Percentiles rank a stretch among this genome's conserved stretches.
Conservation (phyloP, 768 basidiomycete genomes). For the Termitomyces sp. region DNA sequence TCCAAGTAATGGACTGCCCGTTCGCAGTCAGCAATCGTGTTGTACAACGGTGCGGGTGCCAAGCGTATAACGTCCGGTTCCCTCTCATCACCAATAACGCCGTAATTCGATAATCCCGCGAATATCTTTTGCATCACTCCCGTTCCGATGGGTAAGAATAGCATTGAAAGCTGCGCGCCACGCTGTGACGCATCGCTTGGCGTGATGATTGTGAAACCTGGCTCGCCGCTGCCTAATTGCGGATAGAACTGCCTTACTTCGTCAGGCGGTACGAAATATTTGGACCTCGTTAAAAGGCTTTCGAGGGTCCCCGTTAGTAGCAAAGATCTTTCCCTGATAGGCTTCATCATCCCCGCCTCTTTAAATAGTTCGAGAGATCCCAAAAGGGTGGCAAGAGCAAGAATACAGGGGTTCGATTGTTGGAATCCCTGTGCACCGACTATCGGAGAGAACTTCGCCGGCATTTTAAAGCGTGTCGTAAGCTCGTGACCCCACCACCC, state of each 20-base stretch:
- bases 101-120: constrained; percentile 51
- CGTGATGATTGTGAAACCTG: constrained; percentile 89
- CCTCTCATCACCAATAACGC: constrained; percentile 91
- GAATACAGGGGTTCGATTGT: constrained; percentile 88
- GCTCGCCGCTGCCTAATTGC: constrained; percentile 19
- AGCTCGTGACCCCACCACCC: constrained; percentile 99
- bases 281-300: constrained; percentile 50
- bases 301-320: constrained; percentile 72
- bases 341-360: constrained; percentile 67
- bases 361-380: constrained; percentile 82
- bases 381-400: constrained; percentile 74
- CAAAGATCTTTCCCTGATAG: constrained; percentile 65
- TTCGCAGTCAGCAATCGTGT: constrained; percentile 73
- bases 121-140: constrained; percentile 71
- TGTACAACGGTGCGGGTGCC: constrained; percentile 85
- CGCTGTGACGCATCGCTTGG: constrained; percentile 62
- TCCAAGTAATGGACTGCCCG: constrained; percentile 63
- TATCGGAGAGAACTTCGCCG: constrained; percentile 74
- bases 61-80: constrained; percentile 89
- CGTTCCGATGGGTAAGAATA: constrained; percentile 62
- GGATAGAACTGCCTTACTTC: constrained; percentile 27
- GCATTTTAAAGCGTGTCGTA: constrained; percentile 87
- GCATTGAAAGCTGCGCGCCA: constrained; percentile 84
- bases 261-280: constrained; percentile 52
- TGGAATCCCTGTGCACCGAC: constrained; percentile 93